A percentile compares a stretch with the other conserved stretches of the same genome.
These are phyloP conservation scores for Apiotrichum porosum DNA, from an alignment of 1,284 basidiomycete genomes.

Conservation along the genomic window DNA sequence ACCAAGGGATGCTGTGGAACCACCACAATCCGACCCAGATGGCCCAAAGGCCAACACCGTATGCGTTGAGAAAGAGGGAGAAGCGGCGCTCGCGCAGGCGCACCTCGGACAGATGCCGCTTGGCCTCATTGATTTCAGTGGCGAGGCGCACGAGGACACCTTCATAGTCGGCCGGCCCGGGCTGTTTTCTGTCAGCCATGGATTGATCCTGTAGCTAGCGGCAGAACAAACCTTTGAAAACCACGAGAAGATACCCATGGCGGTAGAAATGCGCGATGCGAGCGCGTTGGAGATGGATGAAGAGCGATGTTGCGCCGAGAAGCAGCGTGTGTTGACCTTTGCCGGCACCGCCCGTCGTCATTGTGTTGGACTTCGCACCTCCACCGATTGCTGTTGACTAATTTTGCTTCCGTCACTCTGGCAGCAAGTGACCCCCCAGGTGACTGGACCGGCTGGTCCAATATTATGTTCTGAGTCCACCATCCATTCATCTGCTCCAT, in stretches of 20 bases:
- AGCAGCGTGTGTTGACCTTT: no score
- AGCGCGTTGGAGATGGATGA: neutral
- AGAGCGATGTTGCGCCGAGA: no score
- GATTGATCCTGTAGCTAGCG: neutral
- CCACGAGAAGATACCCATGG: slow-evolving; percentile 44
- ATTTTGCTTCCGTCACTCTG: no score
- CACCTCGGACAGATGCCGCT: slow-evolving; percentile 79
- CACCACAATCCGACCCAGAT: slow-evolving; percentile 80
- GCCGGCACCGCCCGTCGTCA: no score
- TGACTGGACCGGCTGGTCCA: no score
- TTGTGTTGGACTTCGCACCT: no score
- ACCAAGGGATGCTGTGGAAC: slow-evolving; percentile 57
- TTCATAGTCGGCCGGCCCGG: slow-evolving; percentile 53
- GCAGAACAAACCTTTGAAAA: slow-evolving; percentile 27
- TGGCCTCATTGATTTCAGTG: slow-evolving; percentile 52
- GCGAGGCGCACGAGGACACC: slow-evolving; percentile 52
- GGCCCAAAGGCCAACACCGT: slow-evolving; percentile 74
- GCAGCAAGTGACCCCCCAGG: no score
- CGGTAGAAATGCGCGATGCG: neutral
- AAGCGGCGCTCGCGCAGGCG: slow-evolving; percentile 77
- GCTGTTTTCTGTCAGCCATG: slow-evolving; percentile 20
- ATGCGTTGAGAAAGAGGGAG: slow-evolving; percentile 73
- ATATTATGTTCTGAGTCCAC: no score
- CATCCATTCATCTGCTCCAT: no score
- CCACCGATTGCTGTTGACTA: no score